A percentile compares a stretch with the other conserved stretches of the same genome.
These are phyloP conservation scores for Furcasterigmium sp. DNA, from an alignment of 2,329 filamentous ascomycete genomes.

Conservation along the genomic window DNA sequence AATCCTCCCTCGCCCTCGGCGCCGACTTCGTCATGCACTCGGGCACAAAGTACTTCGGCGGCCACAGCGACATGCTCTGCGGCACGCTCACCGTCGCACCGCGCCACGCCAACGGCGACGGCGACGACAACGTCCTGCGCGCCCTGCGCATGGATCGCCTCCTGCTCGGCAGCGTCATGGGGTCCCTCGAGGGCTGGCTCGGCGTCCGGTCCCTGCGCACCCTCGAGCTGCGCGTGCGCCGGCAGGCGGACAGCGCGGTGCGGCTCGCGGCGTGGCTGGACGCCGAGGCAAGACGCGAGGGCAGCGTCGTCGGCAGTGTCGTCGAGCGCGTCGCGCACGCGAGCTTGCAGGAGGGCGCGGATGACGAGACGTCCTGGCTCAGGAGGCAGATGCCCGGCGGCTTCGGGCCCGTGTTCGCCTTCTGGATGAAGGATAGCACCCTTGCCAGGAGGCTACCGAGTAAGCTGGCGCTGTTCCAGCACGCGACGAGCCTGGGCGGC, in stretches of 20 bases:
- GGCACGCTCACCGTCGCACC: constrained; percentile 70
- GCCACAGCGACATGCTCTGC: constrained; percentile 89
- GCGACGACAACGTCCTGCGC: constrained; percentile 34
- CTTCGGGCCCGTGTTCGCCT: constrained; percentile 81
- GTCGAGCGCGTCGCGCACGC: constrained; percentile 69
- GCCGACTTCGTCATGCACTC: constrained; percentile 88
- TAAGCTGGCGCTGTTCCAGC: constrained; percentile 78
- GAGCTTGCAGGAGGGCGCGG: constrained; percentile 62
- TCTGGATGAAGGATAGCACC: constrained; percentile 57
- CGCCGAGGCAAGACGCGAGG: constrained; percentile 25
- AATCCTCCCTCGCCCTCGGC: constrained; percentile 70
- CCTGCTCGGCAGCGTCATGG: constrained; percentile 80
- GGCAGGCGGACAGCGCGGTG: constrained; percentile 68
- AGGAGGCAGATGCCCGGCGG: constrained; percentile 85
- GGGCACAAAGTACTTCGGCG: constrained; percentile 94
- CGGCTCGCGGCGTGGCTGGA: constrained; percentile 69
- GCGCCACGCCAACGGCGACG: constrained; percentile 31
- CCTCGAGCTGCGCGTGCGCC: constrained; percentile 72
- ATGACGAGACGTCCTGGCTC: constrained; percentile 64
- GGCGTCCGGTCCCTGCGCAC: constrained; percentile 83
- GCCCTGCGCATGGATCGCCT: constrained; percentile 63
- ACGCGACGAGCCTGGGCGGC: constrained; percentile 89
- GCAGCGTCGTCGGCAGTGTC: constrained; percentile 40
- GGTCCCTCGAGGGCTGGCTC: constrained; percentile 86
- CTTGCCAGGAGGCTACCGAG: constrained; percentile 68